These are phyloP conservation scores for Meripilus lineatus DNA, from an alignment of 1,284 basidiomycete genomes.

Conservation along the genomic window DNA sequence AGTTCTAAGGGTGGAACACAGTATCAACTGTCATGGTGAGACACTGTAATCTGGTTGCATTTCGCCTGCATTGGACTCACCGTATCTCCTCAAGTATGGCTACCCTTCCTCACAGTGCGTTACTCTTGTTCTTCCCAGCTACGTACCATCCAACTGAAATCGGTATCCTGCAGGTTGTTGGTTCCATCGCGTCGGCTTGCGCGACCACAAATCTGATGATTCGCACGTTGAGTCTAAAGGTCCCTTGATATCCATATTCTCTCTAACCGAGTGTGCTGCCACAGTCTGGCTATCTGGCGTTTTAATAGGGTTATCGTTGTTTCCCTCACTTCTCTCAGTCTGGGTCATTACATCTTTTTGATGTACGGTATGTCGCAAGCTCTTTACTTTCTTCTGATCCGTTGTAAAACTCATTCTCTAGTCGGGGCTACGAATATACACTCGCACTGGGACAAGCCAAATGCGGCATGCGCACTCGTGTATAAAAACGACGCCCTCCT, in stretches of 20 bases:
- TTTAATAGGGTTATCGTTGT: background rate
- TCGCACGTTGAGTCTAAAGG: constrained; percentile 1
- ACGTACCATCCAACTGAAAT: background rate
- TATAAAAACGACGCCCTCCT: background rate
- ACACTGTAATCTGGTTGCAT: background rate
- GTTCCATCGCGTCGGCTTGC: constrained; percentile 1
- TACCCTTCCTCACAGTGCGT: constrained; percentile 1
- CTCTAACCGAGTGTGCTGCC: too few species aligned
- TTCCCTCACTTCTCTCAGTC: background rate
- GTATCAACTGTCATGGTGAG: constrained; percentile 5
- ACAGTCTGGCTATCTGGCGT: background rate
- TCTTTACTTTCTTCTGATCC: background rate
- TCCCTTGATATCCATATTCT: background rate
- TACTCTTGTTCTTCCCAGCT: too few species aligned
- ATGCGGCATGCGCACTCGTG: background rate
- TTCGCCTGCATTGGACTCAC: background rate
- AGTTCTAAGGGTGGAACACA: background rate
- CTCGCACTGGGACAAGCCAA: background rate
- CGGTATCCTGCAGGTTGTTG: background rate
- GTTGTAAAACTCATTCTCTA: background rate
- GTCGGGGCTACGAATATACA: background rate
- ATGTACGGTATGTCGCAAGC: background rate
- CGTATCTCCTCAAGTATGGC: background rate
- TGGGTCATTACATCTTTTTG: background rate
- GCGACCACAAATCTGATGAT: constrained; percentile 6